Conservation (phyloP, 257 asterid species). For the Solanum corneliomulleri region DNA sequence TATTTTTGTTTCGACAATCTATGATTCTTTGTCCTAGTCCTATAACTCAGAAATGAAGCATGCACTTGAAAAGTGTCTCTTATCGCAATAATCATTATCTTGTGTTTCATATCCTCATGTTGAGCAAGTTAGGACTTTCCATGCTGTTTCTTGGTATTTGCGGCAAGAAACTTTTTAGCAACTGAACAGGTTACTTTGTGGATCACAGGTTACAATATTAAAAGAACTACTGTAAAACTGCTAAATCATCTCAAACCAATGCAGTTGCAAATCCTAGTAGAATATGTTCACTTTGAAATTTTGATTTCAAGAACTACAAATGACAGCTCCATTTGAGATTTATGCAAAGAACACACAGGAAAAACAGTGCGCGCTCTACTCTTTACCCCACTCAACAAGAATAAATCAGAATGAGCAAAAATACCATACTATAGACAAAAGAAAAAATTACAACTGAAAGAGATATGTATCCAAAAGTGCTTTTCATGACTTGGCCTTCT, state of each 20-base stretch:
- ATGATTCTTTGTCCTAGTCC: background rate
- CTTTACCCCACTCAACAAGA: background rate
- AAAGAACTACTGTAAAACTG: background rate
- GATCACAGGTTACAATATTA: background rate
- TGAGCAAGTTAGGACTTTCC: background rate
- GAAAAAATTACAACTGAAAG: background rate
- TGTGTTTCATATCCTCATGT: background rate
- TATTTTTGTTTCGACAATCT: background rate
- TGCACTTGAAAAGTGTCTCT: background rate
- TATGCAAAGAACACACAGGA: background rate
- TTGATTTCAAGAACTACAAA: background rate
- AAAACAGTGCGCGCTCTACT: background rate
- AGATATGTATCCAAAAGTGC: background rate
- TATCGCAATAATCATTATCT: background rate
- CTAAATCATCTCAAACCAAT: background rate
- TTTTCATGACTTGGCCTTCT: background rate
- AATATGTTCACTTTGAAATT: background rate
- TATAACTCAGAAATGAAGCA: background rate
- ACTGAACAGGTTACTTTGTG: background rate
- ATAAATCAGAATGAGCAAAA: background rate
- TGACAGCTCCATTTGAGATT: background rate
- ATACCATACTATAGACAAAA: background rate
- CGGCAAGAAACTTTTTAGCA: background rate
- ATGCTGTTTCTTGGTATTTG: background rate
- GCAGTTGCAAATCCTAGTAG: background rate